phyloP scores from a whole-genome alignment of 2,329 filamentous ascomycete genomes.

The Claviceps spartinae region DNA sequence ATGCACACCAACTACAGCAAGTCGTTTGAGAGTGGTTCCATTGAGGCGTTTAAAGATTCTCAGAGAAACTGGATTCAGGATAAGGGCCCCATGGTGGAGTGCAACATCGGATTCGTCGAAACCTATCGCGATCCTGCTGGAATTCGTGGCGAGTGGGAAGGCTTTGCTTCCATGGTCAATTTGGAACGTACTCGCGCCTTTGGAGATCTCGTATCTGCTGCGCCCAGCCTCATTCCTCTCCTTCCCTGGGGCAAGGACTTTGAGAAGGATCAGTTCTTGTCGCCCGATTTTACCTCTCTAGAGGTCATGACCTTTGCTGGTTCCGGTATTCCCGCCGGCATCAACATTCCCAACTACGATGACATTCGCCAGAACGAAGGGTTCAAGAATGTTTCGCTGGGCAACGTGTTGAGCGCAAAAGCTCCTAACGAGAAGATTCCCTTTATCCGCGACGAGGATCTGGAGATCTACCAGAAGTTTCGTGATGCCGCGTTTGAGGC shows the following conservation, averaged over 20 bases:
- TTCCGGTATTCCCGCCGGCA: slow-evolving; percentile 53
- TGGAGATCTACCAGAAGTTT: slow-evolving; percentile 66
- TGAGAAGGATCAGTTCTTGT: slow-evolving; percentile 91
- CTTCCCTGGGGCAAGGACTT: slow-evolving; percentile 81
- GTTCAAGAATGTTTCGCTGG: slow-evolving; percentile 88
- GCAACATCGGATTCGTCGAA: slow-evolving; percentile 74
- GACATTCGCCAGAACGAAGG: slow-evolving; percentile 70
- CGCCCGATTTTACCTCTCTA: slow-evolving; percentile 88
- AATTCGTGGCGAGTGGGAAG: slow-evolving; percentile 73
- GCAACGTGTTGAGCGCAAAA: slow-evolving; percentile 85
- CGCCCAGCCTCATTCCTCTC: slow-evolving; percentile 72
- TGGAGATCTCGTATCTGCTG: slow-evolving; percentile 67
- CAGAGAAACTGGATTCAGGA: slow-evolving; percentile 75
- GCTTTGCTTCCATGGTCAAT: slow-evolving; percentile 76
- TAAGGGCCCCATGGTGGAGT: slow-evolving; percentile 67
- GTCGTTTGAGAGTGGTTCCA: slow-evolving; percentile 61
- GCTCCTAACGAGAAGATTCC: slow-evolving; percentile 85
- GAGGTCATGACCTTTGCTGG: slow-evolving; percentile 71
- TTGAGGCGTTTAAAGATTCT: slow-evolving; percentile 66
- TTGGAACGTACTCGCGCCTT: slow-evolving; percentile 83
- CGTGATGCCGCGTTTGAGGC: slow-evolving; percentile 86
- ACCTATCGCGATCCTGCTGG: slow-evolving; percentile 75
- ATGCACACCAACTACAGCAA: slow-evolving; percentile 64
- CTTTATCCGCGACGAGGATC: slow-evolving; percentile 69
- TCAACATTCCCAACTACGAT: slow-evolving; percentile 60